Evolutionary conservation across 2,329 filamentous ascomycete genomes (phyloP).

Genomic region (Hymenoscyphus fructigenus): DNA sequence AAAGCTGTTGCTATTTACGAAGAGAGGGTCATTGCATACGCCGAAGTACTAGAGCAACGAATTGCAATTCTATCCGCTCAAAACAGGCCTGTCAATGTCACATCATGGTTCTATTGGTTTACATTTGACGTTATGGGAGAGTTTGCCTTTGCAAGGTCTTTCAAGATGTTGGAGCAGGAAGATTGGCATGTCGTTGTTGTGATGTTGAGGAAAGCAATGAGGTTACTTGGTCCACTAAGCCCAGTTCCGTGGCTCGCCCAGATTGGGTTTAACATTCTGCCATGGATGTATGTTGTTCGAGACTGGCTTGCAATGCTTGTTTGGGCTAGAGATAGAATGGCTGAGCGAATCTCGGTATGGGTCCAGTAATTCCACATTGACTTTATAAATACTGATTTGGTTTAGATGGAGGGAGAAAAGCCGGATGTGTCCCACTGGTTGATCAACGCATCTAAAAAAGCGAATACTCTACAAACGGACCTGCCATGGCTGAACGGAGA

Average conservation of each 20-base stretch:
- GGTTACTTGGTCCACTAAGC: constrained; percentile 1
- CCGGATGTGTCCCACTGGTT: not conserved
- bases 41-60: not conserved
- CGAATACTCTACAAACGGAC: not conserved
- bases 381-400: not conserved
- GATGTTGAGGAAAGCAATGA: constrained; percentile 1
- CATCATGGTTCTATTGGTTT: constrained; percentile 37
- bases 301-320: not conserved
- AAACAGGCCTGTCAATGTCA: not conserved
- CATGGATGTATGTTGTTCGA: not conserved
- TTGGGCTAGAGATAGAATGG: constrained; percentile 1
- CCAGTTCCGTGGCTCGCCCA: constrained; percentile 2
- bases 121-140: constrained; percentile 49
- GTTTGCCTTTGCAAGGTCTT: constrained; percentile 41
- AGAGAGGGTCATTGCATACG: not conserved
- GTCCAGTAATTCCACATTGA: not conserved
- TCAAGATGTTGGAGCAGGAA: constrained; percentile 4
- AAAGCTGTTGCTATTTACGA: constrained; percentile 1
- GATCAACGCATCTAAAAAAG: not conserved
- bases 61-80: not conserved
- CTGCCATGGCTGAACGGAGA: constrained; percentile 1
- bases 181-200: not conserved
- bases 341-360: constrained; percentile 3
- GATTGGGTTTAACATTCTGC: constrained; percentile 2
- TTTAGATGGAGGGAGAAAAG: not conserved